Base-by-base conservation (phyloP, 1,284 basidiomycete species). In the Naganishia liquefaciens region DNA sequence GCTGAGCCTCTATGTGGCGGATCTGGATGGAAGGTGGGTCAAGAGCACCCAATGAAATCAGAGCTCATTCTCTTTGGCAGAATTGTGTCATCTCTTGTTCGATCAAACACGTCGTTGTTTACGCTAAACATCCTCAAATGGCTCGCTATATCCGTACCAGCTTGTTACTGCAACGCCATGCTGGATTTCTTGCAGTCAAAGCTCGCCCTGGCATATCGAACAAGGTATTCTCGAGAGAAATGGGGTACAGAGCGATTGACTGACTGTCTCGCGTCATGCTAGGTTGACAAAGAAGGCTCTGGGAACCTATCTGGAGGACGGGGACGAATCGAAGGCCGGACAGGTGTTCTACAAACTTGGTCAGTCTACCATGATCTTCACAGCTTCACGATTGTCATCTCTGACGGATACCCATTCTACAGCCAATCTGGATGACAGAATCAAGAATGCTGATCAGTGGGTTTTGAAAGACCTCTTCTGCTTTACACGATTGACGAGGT, bases 81-180 rank as follows among this genome's bases (percentile, higher is more conserved):
- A 72, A 95, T 99, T 71, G 95, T 99, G 0, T 92, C 93, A 2
- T 91, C 91, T 21, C 85, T 98, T 9, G 95, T 98, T n/a, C 87
- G 93, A 54, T 90, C 90, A 10, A 86, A 90, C 74, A 87, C 91
- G 6, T 73, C 83, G 13, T 82, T 88, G 60, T 97, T 98, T 81
- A 83, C 94, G 60, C 80, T 85, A 67, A 92, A 96, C 69, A 92
- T 99, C 67, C 80, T 88, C 25, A 85, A 87, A 64, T 99, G 95
- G 95, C 84, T 97, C 53, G 80, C 91, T 17, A 88, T 98, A 42
- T 94, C 94, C n/a, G 86, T 97, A 60, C 93, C 93, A 0, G 92
- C 93, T 1, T 97, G 94, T 30, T 95, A 93, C 84, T 94, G 91
- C 33, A 99, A 99, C 76, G 93, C 91, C 69, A 95, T 93, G 90